Evolutionary conservation across 257 asterid genomes (phyloP).

Genomic region (Penstemon davidsonii): DNA sequence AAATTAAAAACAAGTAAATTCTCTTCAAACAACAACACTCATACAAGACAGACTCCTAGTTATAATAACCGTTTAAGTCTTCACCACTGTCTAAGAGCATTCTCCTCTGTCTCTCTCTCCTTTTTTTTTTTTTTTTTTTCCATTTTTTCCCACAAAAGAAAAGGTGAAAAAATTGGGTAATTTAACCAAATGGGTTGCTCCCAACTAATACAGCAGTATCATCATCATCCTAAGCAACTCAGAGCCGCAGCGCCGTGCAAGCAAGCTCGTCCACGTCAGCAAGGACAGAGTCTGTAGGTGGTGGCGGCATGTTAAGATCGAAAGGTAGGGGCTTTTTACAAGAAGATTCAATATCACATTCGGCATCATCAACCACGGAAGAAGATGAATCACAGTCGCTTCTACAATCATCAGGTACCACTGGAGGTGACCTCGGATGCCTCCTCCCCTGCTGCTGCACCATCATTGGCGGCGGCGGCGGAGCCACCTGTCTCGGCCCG

Average conservation of each 20-base stretch:
- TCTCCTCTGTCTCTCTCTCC: constrained; percentile 8
- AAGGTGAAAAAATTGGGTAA: constrained; percentile 23
- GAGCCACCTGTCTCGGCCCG: constrained; percentile 52
- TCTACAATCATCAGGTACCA: constrained; percentile 61
- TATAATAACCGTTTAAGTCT: constrained; percentile 21
- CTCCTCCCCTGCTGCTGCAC: constrained; percentile 38
- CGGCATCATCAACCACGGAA: constrained; percentile 50
- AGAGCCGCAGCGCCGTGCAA: constrained; percentile 44
- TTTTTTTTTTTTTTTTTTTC: neutral
- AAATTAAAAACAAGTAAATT: constrained; percentile 28
- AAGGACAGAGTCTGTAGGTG: constrained; percentile 9
- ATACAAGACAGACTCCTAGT: constrained; percentile 30
- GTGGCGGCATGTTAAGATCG: constrained; percentile 49
- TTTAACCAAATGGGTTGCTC: constrained; percentile 25
- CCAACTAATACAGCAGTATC: constrained; percentile 10
- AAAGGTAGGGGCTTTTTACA: constrained; percentile 42
- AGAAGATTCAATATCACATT: constrained; percentile 41
- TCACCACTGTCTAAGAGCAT: constrained; percentile 31
- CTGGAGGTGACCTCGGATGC: constrained; percentile 64
- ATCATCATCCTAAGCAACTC: constrained; percentile 30
- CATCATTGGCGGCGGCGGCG: constrained; percentile 29
- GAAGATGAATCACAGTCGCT: constrained; percentile 61
- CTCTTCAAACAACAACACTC: constrained; percentile 39
- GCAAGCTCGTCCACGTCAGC: constrained; percentile 31
- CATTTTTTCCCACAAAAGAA: constrained; percentile 20